These are phyloP conservation scores for Populus trichocarpa DNA, from an alignment of 441 rosid species.

Conservation along the genomic window DNA sequence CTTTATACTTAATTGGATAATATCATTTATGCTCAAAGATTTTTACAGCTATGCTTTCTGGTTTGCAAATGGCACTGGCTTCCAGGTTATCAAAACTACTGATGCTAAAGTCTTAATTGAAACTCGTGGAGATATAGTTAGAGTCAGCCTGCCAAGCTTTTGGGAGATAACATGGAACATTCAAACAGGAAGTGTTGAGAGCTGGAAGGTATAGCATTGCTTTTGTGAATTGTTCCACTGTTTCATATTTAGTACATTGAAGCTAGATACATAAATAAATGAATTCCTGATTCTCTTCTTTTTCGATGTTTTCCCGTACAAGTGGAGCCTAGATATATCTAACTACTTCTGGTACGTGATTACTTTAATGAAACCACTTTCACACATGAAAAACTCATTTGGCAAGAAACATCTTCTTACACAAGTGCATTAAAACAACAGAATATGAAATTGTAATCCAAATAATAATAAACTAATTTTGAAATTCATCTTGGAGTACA, in stretches of 20 bases:
- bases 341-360: background rate
- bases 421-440: background rate
- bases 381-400: background rate
- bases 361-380: background rate
- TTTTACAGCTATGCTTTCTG: background rate
- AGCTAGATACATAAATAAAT: background rate
- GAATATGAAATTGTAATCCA: background rate
- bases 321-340: slow-evolving; percentile 1
- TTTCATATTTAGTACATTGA: background rate
- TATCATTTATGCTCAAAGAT: background rate
- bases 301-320: background rate
- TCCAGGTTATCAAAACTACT: slow-evolving; percentile 55
- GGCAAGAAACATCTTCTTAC: background rate
- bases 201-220: slow-evolving; percentile 72
- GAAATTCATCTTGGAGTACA: background rate
- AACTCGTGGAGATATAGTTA: slow-evolving; percentile 51
- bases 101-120: slow-evolving; percentile 42
- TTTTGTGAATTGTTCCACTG: slow-evolving; percentile 4
- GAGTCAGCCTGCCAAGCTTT: slow-evolving; percentile 44
- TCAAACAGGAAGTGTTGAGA: slow-evolving; percentile 58
- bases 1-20: background rate
- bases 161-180: slow-evolving; percentile 74
- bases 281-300: background rate
- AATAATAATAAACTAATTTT: background rate
- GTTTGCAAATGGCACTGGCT: slow-evolving; percentile 9